Percentiles rank a stretch among this genome's conserved stretches.
Conservation (phyloP, 2,329 filamentous ascomycete species). For the Cyphellophora europaea region DNA sequence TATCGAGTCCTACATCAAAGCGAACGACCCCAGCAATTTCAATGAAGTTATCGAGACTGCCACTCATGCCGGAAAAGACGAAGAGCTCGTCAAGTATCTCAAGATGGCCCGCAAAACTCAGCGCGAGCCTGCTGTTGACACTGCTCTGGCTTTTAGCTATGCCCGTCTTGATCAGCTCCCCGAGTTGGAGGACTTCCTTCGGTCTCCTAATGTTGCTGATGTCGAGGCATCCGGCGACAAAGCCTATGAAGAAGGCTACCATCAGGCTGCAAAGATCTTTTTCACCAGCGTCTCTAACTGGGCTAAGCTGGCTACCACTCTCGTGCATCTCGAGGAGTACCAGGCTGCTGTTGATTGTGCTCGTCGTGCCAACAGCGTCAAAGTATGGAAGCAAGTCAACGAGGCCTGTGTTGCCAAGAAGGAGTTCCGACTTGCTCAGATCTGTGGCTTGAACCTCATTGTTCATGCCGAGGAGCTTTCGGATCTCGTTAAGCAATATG, state of each 20-base stretch:
- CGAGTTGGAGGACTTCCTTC: conserved; percentile 94
- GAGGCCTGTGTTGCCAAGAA: conserved; percentile 94
- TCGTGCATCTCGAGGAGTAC: conserved; percentile 95
- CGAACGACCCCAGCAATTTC: conserved; percentile 86
- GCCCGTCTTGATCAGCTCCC: conserved; percentile 83
- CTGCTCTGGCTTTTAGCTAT: conserved; percentile 84
- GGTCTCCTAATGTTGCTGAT: conserved; percentile 86
- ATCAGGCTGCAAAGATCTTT: conserved; percentile 98
- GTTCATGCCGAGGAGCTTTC: conserved; percentile 93
- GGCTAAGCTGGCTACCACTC: conserved; percentile 94
- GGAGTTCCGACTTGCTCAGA: conserved; percentile 97
- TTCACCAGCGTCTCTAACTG: conserved; percentile 98
- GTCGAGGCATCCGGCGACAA: conserved; percentile 97
- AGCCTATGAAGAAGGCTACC: conserved; percentile 87
- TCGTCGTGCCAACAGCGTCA: conserved; percentile 97
- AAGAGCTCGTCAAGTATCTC: conserved; percentile 92
- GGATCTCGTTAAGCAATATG: conserved; percentile 91
- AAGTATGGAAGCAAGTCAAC: conserved; percentile 98
- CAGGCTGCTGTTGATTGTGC: conserved; percentile 96
- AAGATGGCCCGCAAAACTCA: conserved; percentile 96
- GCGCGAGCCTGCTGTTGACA: conserved; percentile 88
- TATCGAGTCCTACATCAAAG: conserved; percentile 96
- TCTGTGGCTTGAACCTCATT: conserved; percentile 96
- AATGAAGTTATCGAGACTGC: conserved; percentile 92
- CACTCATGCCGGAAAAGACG: conserved; percentile 91